Conservation (phyloP, 2,329 filamentous ascomycete species). For the Apiospora aurea region DNA sequence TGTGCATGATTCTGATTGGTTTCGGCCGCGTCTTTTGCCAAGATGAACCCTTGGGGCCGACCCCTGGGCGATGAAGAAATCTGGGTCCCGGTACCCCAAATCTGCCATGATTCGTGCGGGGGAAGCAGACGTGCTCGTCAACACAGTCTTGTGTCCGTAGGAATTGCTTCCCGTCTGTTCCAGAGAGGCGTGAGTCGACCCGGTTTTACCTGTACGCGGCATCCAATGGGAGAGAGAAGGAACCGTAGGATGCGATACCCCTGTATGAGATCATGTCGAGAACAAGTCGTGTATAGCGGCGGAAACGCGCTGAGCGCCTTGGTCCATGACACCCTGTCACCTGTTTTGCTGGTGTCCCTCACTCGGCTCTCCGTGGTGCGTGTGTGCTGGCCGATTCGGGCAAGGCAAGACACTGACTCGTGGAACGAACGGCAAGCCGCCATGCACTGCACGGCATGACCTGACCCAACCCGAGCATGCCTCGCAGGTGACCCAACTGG, state of each 20-base stretch:
- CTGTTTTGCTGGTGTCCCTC: not conserved
- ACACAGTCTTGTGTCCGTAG: not conserved
- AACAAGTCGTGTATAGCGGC: not conserved
- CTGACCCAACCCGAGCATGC: not conserved
- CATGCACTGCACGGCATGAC: not conserved
- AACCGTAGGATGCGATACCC: not conserved
- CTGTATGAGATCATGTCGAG: not conserved
- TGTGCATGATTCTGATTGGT: not conserved
- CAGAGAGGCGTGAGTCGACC: not conserved
- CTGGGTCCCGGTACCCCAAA: not conserved
- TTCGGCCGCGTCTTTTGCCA: not conserved
- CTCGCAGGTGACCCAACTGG: not conserved
- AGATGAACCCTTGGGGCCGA: not conserved
- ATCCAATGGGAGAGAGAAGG: not conserved
- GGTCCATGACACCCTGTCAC: not conserved
- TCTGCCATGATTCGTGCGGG: not conserved
- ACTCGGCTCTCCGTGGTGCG: not conserved
- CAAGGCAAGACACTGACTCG: conserved; percentile 11
- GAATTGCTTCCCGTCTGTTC: conserved; percentile 7
- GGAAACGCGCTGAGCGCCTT: not conserved
- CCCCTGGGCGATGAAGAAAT: conserved; percentile 1
- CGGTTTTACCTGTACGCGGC: not conserved
- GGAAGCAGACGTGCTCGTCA: not conserved
- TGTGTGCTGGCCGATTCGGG: not conserved
- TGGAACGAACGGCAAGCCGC: not conserved